These are phyloP conservation scores for Ceratocystis smalleyi DNA, from an alignment of 2,329 filamentous ascomycete species.

Conservation along the genomic window DNA sequence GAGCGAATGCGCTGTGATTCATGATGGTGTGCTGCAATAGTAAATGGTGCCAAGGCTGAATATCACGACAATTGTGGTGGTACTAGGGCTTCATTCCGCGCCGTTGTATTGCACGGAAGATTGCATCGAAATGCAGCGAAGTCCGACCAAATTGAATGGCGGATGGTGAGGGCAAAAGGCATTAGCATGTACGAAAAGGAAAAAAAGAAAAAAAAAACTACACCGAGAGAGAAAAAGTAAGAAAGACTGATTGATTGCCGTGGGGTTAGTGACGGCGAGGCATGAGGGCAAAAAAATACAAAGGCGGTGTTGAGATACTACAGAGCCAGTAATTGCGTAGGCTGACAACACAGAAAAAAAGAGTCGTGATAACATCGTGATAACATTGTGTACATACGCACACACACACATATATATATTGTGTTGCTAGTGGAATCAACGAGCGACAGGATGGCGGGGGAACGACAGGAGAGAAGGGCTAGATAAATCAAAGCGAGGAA, in stretches of 20 bases:
- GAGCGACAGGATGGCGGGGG: not conserved
- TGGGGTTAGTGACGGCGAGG: not conserved
- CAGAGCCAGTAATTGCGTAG: too few relatives aligned
- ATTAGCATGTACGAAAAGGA: too few relatives aligned
- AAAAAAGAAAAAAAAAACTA: not conserved
- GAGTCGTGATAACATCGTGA: not conserved
- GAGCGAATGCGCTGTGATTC: not conserved
- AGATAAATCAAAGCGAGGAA: not conserved
- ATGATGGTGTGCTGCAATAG: not conserved
- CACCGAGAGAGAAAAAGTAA: not conserved
- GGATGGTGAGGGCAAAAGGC: too few relatives aligned
- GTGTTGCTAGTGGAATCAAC: not conserved
- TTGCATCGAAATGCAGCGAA: not conserved
- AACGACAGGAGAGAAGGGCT: slow-evolving; percentile 1
- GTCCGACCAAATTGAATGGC: too few relatives aligned
- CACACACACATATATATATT: not conserved
- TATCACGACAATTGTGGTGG: not conserved
- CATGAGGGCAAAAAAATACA: not conserved
- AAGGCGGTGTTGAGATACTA: not conserved
- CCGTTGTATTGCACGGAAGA: not conserved
- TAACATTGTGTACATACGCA: too few relatives aligned
- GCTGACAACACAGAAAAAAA: not conserved
- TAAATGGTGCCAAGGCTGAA: not conserved
- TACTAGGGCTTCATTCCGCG: not conserved
- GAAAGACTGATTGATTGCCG: not conserved